Conservation (phyloP, 768 basidiomycete genomes). For the Coprinellus micaceus region DNA sequence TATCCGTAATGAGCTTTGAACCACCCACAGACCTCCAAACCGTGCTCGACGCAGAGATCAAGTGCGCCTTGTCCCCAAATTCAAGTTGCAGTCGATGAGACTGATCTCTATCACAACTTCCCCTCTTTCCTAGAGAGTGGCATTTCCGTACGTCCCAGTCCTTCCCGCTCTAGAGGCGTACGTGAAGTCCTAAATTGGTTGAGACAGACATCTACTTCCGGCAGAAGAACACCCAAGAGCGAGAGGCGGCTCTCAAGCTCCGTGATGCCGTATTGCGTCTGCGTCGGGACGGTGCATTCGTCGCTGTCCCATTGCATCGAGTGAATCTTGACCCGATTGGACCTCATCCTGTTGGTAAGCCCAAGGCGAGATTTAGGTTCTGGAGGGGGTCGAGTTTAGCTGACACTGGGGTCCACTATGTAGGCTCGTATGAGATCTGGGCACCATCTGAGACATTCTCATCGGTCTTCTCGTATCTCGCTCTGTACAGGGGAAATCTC, state of each 20-base stretch:
- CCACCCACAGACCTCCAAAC: constrained; percentile 47
- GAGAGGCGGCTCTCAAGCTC: constrained; percentile 61
- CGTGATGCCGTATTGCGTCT: constrained; percentile 69
- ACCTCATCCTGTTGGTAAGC: constrained; percentile 72
- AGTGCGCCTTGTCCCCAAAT: constrained; percentile 32
- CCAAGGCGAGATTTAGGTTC: background rate
- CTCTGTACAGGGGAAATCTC: constrained; percentile 59
- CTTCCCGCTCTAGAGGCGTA: background rate
- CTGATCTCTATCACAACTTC: background rate
- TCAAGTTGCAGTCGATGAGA: background rate
- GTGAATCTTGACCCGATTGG: constrained; percentile 69
- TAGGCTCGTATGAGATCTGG: constrained; percentile 84
- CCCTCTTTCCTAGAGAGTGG: constrained; percentile 55
- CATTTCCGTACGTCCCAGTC: constrained; percentile 58
- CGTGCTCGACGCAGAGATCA: constrained; percentile 60
- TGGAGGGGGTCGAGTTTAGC: too few species aligned
- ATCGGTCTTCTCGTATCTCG: constrained; percentile 74
- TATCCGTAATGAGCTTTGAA: background rate
- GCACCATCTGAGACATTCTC: constrained; percentile 70
- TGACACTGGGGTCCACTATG: background rate
- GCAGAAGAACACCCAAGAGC: constrained; percentile 59
- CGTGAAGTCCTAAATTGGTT: too few species aligned
- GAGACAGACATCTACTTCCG: constrained; percentile 76
- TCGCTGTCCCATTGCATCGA: constrained; percentile 71
- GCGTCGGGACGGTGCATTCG: constrained; percentile 71